Conservation (phyloP, 2,329 filamentous ascomycete genomes). For the Diaporthe ampelina region DNA sequence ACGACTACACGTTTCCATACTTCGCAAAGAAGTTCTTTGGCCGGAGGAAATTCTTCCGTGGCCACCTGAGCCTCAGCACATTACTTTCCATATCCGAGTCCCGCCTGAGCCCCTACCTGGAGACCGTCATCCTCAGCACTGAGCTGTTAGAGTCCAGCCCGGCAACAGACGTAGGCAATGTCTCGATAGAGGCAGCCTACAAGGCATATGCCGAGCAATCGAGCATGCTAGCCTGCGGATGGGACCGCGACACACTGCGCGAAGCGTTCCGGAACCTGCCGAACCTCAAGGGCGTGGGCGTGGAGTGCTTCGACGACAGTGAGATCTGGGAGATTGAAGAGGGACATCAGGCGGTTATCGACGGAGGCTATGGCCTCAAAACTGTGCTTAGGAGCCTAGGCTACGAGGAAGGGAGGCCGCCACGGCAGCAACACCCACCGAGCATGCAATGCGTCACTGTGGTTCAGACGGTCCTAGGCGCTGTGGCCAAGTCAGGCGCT, state of each 20-base stretch:
- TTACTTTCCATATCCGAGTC: constrained; percentile 28
- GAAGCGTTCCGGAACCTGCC: background rate
- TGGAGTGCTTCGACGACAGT: constrained; percentile 21
- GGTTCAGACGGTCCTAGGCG: constrained; percentile 3
- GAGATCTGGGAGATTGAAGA: constrained; percentile 2
- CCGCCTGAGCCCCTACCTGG: constrained; percentile 9
- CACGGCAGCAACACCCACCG: background rate
- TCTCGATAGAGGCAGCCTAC: constrained; percentile 4
- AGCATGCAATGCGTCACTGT: background rate
- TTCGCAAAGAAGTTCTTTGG: constrained; percentile 33
- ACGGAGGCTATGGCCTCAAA: constrained; percentile 31
- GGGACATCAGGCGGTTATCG: background rate
- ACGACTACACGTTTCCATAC: constrained; percentile 26
- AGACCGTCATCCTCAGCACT: constrained; percentile 20
- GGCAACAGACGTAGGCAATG: background rate
- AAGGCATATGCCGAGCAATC: constrained; percentile 28
- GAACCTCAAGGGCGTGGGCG: constrained; percentile 3
- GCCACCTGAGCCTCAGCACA: constrained; percentile 30
- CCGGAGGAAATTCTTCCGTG: constrained; percentile 30
- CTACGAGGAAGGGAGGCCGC: background rate
- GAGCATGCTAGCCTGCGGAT: constrained; percentile 17
- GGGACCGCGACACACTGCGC: constrained; percentile 26
- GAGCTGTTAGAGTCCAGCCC: background rate
- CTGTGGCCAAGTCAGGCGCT: constrained; percentile 5
- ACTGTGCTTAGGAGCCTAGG: background rate